Evolutionary conservation across 345 rosid genomes (phyloP), one percentile per base, ranked within the genome.

Genomic region (Draba incana): DNA sequence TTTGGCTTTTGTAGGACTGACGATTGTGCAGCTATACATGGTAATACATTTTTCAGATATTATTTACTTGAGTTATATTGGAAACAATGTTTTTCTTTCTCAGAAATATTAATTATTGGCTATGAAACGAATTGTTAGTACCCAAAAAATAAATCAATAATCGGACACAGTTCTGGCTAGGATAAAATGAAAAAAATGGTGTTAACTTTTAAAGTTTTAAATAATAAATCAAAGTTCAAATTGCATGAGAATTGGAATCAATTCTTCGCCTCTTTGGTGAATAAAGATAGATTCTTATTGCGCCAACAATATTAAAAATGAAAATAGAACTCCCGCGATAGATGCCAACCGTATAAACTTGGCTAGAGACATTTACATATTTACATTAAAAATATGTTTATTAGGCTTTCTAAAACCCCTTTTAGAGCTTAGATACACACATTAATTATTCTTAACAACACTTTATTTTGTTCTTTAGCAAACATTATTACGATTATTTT

Each of bases 211-310:
- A 33, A 52, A 41, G 12, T 41, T 20, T 20, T 46, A 55, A 67
- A 68, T 54, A 45, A 54, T 47, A 45, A 53, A 69, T 24, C 49
- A 69, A 75, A 75, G 74, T 56, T 75, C 60, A 75, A 63, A 48
- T 75, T 75, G 79, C 71, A 57, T 51, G 63, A 70, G 76, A 54
- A 81, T 68, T 70, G 85, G 90, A 84, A 87, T 84, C 78, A 57
- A 86, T 88, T 81, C 92, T 92, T 92, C 63, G 74, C 92, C 81
- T 89, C 95, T 82, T 82, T 85, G 80, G 69, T 89, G 85, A 86
- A 82, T 76, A 76, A 70, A 75, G 79, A 75, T 75, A 75, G 75
- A 75, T 75, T 75, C 79, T 69, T 69, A 63, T 69, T 62, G 79
- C 78, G 78, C 74, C 74, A 75, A 68, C 64, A 55, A 75, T 51